These are phyloP conservation scores for Arthroderma sp. DNA, from an alignment of 2,329 filamentous ascomycete species.

Conservation along the genomic window DNA sequence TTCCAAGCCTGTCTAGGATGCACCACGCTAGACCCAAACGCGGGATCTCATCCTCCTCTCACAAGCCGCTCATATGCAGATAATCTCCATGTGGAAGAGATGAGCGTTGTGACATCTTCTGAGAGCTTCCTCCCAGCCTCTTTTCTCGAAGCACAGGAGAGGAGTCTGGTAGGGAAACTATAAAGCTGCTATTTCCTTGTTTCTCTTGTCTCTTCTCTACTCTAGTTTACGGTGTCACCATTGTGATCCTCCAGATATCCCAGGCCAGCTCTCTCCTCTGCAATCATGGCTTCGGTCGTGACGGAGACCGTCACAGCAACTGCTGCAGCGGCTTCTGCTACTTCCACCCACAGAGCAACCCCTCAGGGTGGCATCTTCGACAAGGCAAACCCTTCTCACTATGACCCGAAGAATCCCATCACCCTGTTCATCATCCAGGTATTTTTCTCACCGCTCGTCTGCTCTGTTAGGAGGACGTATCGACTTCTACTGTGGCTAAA, in stretches of 20 bases:
- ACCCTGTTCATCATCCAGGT: conserved; percentile 65
- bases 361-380: conserved; percentile 59
- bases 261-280: not conserved
- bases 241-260: not conserved
- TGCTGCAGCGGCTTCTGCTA: conserved; percentile 10
- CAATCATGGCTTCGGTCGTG: conserved; percentile 5
- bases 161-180: too few relatives aligned
- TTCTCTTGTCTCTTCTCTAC: not conserved
- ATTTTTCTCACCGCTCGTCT: conserved; percentile 10
- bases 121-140: too few relatives aligned
- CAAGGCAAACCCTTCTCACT: conserved; percentile 53
- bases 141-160: too few relatives aligned
- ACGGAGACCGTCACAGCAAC: conserved; percentile 3
- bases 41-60: too few relatives aligned
- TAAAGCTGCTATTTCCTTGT: not conserved
- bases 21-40: too few relatives aligned
- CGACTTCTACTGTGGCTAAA: not conserved
- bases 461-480: not conserved
- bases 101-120: too few relatives aligned
- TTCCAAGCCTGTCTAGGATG: too few relatives aligned
- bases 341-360: conserved; percentile 25
- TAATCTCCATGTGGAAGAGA: too few relatives aligned
- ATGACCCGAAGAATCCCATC: conserved; percentile 58
- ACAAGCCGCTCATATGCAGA: too few relatives aligned
- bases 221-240: not conserved